phyloP scores from a whole-genome alignment of 768 basidiomycete species.

The Xerocomus brunneocitrinus region DNA sequence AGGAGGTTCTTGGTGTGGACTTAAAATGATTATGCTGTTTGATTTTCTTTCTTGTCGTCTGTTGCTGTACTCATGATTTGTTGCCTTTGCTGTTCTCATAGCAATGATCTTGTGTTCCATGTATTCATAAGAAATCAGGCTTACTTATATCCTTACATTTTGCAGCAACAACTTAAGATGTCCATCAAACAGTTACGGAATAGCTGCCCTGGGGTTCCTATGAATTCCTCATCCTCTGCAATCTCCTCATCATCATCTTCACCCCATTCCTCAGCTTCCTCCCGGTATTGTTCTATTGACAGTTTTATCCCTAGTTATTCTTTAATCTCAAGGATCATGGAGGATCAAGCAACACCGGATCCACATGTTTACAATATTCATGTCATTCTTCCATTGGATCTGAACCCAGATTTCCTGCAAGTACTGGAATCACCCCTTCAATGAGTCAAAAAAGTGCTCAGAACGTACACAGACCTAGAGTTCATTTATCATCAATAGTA shows the following conservation, averaged over 20 bases:
- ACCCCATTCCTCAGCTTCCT: not conserved
- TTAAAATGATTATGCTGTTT: no score
- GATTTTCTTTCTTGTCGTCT: no score
- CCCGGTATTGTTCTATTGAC: not conserved
- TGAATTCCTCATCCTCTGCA: no score
- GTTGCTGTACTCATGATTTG: no score
- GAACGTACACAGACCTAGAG: slow-evolving; percentile 1
- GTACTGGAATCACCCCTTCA: slow-evolving; percentile 13
- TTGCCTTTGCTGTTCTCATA: no score
- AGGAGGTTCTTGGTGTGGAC: no score
- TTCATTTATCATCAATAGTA: not conserved
- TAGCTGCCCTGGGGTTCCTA: no score
- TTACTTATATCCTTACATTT: no score
- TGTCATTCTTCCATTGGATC: slow-evolving; percentile 3
- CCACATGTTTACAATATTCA: slow-evolving; percentile 7
- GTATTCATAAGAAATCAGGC: no score
- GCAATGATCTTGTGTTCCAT: no score
- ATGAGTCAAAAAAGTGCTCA: slow-evolving; percentile 12
- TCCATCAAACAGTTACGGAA: no score
- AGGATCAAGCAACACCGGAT: slow-evolving; percentile 1
- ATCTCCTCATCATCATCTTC: not conserved
- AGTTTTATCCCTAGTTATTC: not conserved
- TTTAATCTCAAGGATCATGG: slow-evolving; percentile 8
- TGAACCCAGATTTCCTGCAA: slow-evolving; percentile 7
- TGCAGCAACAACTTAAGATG: no score